Base-by-base conservation (phyloP, 129 eudicot genomes). In the Escallonia herrerae region DNA sequence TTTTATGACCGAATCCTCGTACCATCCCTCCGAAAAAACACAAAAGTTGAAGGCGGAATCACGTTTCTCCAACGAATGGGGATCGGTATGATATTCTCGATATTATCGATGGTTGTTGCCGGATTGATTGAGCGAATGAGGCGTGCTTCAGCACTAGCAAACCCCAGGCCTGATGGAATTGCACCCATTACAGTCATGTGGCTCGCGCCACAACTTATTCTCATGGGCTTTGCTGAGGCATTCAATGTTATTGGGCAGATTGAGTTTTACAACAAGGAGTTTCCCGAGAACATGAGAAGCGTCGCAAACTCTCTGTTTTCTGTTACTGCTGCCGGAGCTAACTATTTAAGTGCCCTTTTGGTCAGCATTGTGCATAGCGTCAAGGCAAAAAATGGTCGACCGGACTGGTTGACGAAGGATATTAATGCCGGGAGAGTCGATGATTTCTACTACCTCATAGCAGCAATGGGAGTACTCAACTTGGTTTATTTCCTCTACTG, bases 251-350 rank as follows among this genome's bases (percentile, higher is more conserved):
- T 84, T 8, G 99, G 95, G 7, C 95, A 89, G 14, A 62, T 93
- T 11, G 99, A 93, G 62, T 89, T 93, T 59, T 93, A 83, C 69
- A 81, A 93, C 63, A 93, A 82, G 75, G 96, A 93, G 70, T 93
- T 93, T 51, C 99, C 99, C 0, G 95, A 86, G 46, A 80, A 78
- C 7, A 83, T 89, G 93, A 79, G 80, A 56, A 93, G 96, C 40
- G 57, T 89, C 58, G 99, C 95, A 2, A 76, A 77, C 45, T 76
- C 90, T 13, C 11, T 81, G 72, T 81, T 83, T 48, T 81, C 72
- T 15, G 66, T 84, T 44, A 86, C 91, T 1, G 77, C 50, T 37
- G 96, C 90, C 1, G 78, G 71, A 7, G 85, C 96, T 5, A 93
- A 65, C 65, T 89, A 93, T 57, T 59, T 89, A 8, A 88, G 99